Conservation (phyloP, 2,329 filamentous ascomycete species). For the Fusarium solani-melongenae region DNA sequence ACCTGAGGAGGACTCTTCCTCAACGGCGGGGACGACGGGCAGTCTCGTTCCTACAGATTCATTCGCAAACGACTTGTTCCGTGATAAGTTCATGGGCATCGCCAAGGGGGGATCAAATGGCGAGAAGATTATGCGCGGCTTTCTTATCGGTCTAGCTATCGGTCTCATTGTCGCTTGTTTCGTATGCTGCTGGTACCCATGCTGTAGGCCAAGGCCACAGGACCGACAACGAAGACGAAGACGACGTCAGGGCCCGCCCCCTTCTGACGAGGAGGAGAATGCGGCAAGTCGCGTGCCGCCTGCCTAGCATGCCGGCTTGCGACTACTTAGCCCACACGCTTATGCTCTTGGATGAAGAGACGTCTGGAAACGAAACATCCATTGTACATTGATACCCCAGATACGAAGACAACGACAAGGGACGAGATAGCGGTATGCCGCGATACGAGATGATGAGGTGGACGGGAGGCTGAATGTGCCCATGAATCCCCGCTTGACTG, state of each 20-base stretch:
- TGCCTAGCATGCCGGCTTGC: constrained; percentile 10
- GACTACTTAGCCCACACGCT: not conserved
- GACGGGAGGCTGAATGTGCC: not conserved
- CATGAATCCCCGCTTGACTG: not conserved
- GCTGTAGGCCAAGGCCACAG: constrained; percentile 36
- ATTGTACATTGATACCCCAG: not conserved
- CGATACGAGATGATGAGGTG: constrained; percentile 4
- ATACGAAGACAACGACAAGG: not conserved
- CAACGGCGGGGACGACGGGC: constrained; percentile 23
- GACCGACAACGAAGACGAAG: constrained; percentile 32
- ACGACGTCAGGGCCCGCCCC: constrained; percentile 29
- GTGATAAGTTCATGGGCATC: constrained; percentile 43
- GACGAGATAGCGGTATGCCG: not conserved
- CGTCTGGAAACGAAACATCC: not conserved
- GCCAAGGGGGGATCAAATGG: constrained; percentile 45
- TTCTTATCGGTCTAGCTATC: constrained; percentile 48
- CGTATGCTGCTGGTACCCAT: constrained; percentile 50
- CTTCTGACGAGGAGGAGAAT: constrained; percentile 29
- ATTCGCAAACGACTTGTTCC: constrained; percentile 42
- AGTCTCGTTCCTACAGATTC: constrained; percentile 22
- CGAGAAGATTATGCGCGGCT: constrained; percentile 48
- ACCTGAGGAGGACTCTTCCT: constrained; percentile 30
- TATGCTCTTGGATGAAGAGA: not conserved
- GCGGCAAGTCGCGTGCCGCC: constrained; percentile 17
- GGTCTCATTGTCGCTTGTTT: constrained; percentile 47